A percentile compares a stretch with the other conserved stretches of the same genome.
These are phyloP conservation scores for Mycena venus DNA, from an alignment of 768 basidiomycete species.

Conservation along the genomic window DNA sequence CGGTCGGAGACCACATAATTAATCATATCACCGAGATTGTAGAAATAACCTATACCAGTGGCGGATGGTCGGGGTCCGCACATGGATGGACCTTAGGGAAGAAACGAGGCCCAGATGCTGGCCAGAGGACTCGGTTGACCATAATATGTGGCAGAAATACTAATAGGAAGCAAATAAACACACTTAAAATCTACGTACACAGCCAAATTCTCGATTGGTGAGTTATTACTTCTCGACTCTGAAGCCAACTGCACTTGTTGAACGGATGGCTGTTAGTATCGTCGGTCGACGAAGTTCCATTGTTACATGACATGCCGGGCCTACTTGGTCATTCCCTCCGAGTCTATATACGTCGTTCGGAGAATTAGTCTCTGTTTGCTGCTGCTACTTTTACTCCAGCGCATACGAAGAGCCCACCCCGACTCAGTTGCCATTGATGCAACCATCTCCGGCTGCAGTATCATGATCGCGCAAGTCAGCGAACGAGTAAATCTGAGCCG, in stretches of 20 bases:
- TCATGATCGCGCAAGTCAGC: not conserved
- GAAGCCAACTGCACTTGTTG: not conserved
- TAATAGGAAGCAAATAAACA: not conserved
- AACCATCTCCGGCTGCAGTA: not conserved
- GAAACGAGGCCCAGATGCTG: no score
- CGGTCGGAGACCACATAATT: no score
- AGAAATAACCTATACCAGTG: no score
- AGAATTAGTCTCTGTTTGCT: not conserved
- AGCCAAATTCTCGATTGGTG: no score
- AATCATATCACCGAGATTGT: no score
- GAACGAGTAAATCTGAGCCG: not conserved
- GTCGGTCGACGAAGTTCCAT: not conserved
- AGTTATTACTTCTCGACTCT: not conserved
- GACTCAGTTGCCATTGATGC: constrained; percentile 5
- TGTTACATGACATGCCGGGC: not conserved
- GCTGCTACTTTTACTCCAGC: not conserved
- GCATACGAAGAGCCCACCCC: not conserved
- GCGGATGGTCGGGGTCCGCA: no score
- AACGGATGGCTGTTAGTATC: not conserved
- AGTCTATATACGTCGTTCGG: not conserved
- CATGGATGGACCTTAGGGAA: no score
- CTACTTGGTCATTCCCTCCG: not conserved
- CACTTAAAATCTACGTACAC: not conserved
- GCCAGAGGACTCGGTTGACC: no score
- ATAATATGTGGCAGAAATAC: no score